Conservation (phyloP, 768 basidiomycete genomes). For the Mycena albidolilacea region DNA sequence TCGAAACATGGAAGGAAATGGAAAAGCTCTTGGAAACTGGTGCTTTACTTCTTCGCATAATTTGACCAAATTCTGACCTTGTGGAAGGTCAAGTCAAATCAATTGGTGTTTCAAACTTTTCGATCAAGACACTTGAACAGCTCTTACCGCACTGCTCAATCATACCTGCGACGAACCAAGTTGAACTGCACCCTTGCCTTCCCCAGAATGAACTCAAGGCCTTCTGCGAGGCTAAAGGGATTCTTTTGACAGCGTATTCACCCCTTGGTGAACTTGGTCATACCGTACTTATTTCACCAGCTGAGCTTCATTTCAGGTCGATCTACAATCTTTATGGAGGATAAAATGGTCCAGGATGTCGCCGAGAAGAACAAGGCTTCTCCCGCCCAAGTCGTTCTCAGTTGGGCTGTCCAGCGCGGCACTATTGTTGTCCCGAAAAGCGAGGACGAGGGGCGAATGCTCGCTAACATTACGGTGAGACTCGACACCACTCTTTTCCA, state of each 20-base stretch:
- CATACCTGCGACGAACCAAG: conserved; percentile 70
- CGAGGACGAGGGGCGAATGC: conserved; percentile 62
- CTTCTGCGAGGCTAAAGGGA: conserved; percentile 65
- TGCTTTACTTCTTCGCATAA: conserved; percentile 25
- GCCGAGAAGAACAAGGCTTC: conserved; percentile 53
- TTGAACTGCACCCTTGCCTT: conserved; percentile 70
- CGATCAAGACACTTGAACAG: conserved; percentile 57
- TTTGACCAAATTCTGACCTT: conserved; percentile 39
- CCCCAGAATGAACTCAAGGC: conserved; percentile 64
- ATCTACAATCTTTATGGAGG: conserved; percentile 49
- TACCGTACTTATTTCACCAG: no score
- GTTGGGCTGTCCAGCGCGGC: conserved; percentile 76
- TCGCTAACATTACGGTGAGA: conserved; percentile 60
- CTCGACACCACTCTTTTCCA: conserved; percentile 47
- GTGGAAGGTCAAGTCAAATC: conserved; percentile 57
- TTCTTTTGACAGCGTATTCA: conserved; percentile 55
- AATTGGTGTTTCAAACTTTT: conserved; percentile 75
- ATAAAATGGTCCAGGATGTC: conserved; percentile 49
- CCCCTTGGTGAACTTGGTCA: conserved; percentile 27
- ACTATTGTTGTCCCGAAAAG: conserved; percentile 76
- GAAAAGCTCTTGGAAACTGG: conserved; percentile 49
- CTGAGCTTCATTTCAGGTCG: conserved; percentile 35
- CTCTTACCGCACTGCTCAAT: conserved; percentile 62
- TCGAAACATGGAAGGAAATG: conserved; percentile 50
- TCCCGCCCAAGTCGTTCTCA: conserved; percentile 69